Percentiles rank a stretch among this genome's conserved stretches.
Evolutionary conservation across 257 asterid species (phyloP).

Genomic region (Lithospermum erythrorhizon): DNA sequence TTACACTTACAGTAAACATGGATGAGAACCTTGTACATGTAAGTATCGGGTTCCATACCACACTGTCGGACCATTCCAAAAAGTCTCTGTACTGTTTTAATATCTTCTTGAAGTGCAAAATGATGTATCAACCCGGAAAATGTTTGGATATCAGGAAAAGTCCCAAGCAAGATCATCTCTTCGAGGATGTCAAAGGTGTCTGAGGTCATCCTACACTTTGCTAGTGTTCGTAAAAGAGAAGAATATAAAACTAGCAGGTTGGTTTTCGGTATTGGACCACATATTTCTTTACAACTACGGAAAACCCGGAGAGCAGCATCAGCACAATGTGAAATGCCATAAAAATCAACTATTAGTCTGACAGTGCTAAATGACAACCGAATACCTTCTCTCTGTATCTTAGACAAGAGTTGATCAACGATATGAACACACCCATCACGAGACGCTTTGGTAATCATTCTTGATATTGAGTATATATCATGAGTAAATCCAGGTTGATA

Average conservation of each 20-base stretch:
- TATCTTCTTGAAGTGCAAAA: slow-evolving; percentile 75
- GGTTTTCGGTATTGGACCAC: slow-evolving; percentile 48
- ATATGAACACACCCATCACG: slow-evolving; percentile 49
- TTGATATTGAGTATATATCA: slow-evolving; percentile 67
- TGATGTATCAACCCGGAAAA: slow-evolving; percentile 83
- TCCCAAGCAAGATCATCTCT: slow-evolving; percentile 63
- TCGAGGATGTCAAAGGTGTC: slow-evolving; percentile 57
- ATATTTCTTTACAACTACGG: slow-evolving; percentile 30
- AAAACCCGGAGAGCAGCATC: slow-evolving; percentile 62
- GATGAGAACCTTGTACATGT: slow-evolving; percentile 76
- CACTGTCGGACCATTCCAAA: slow-evolving; percentile 74
- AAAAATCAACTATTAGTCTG: slow-evolving; percentile 56
- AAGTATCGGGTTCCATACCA: slow-evolving; percentile 68
- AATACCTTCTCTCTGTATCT: slow-evolving; percentile 55
- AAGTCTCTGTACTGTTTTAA: slow-evolving; percentile 68
- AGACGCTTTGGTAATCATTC: slow-evolving; percentile 74
- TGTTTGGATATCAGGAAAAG: slow-evolving; percentile 61
- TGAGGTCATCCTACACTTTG: slow-evolving; percentile 57
- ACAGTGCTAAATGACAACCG: slow-evolving; percentile 63
- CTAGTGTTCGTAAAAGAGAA: slow-evolving; percentile 65
- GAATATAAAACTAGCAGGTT: slow-evolving; percentile 51
- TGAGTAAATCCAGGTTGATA: slow-evolving; percentile 71
- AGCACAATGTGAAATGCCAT: slow-evolving; percentile 61
- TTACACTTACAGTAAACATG: slow-evolving; percentile 78
- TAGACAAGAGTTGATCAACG: slow-evolving; percentile 61